Evolutionary conservation across 2,329 filamentous ascomycete genomes (phyloP).

Genomic region (Pestalotiopsis sp.): DNA sequence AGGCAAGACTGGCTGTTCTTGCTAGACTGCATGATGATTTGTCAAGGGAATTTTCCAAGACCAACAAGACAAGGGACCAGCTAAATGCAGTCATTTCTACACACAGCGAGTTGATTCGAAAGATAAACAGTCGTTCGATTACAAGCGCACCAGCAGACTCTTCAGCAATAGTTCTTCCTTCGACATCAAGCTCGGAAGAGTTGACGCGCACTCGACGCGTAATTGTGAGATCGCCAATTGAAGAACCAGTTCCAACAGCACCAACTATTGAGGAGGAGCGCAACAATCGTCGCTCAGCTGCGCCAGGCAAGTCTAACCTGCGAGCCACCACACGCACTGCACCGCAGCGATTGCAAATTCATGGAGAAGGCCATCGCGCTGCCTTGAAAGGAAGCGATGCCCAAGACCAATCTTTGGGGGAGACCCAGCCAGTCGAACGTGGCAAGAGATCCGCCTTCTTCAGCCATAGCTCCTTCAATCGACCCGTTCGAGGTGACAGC

Average conservation of each 20-base stretch:
- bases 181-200: neutral
- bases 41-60: neutral
- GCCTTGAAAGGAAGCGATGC: neutral
- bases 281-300: neutral
- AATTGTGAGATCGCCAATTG: slow-evolving; percentile 8
- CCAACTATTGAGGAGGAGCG: slow-evolving; percentile 13
- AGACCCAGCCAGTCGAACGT: neutral
- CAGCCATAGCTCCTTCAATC: slow-evolving; percentile 30
- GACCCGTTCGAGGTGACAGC: slow-evolving; percentile 25
- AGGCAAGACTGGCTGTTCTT: neutral
- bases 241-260: neutral
- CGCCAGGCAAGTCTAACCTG: slow-evolving; percentile 9
- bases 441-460: neutral
- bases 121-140: neutral
- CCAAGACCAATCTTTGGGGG: neutral
- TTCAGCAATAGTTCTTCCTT: neutral
- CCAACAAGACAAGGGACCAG: neutral
- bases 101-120: neutral
- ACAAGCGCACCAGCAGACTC: neutral
- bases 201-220: slow-evolving; percentile 9
- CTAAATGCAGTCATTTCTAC: neutral
- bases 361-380: neutral
- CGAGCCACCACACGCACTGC: neutral
- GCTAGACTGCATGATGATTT: neutral
- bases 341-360: neutral